Evolutionary conservation across 2,329 filamentous ascomycete genomes (phyloP).

Genomic region (Sclerotiophoma versabilis): DNA sequence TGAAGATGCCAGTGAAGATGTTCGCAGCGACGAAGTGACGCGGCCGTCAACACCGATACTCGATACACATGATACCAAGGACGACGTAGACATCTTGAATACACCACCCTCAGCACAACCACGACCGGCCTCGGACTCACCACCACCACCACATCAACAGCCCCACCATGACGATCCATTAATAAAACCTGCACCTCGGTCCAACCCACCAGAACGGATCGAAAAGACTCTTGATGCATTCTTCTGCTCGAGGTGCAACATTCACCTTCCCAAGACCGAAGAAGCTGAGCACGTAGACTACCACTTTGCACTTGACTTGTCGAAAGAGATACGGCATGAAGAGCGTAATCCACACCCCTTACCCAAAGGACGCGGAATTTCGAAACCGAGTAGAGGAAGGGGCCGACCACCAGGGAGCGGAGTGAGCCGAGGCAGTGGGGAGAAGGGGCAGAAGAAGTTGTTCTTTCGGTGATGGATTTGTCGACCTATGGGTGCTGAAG

Average conservation of each 20-base stretch:
- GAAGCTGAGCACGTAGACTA: slow-evolving; percentile 86
- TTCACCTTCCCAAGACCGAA: slow-evolving; percentile 64
- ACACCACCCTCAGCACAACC: slow-evolving; percentile 48
- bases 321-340: slow-evolving; percentile 61
- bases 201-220: slow-evolving; percentile 9
- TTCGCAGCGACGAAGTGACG: slow-evolving; percentile 20
- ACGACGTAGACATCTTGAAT: slow-evolving; percentile 16
- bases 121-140: slow-evolving; percentile 6
- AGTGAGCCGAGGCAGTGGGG: slow-evolving; percentile 21
- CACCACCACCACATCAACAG: slow-evolving; percentile 12
- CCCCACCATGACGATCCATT: neutral
- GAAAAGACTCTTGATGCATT: slow-evolving; percentile 46
- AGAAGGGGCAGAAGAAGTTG: slow-evolving; percentile 56
- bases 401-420: slow-evolving; percentile 47
- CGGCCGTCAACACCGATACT: slow-evolving; percentile 25
- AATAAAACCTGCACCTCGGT: slow-evolving; percentile 1
- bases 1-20: slow-evolving; percentile 20
- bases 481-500: too few species aligned
- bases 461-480: slow-evolving; percentile 47
- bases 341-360: slow-evolving; percentile 29
- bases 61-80: slow-evolving; percentile 12
- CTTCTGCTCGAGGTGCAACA: slow-evolving; percentile 71
- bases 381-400: slow-evolving; percentile 39
- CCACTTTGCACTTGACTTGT: slow-evolving; percentile 90
- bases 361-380: slow-evolving; percentile 13